Percentiles rank a stretch among this genome's conserved stretches.
Conservation (phyloP, 108 stramenopile genomes). For the Seminavis robusta region DNA sequence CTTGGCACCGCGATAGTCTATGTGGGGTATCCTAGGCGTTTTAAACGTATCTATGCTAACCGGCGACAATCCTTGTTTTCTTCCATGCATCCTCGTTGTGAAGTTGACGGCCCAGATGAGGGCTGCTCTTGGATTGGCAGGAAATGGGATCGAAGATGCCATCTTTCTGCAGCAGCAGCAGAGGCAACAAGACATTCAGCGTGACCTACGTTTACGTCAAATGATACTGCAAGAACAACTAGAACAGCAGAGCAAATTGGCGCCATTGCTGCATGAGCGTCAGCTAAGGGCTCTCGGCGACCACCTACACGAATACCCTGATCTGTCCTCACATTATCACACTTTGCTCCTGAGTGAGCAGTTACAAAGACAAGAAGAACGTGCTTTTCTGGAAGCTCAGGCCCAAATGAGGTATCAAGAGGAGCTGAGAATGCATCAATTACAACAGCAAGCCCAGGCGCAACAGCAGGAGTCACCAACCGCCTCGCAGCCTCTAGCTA, state of each 20-base stretch:
- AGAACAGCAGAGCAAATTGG: constrained; percentile 33
- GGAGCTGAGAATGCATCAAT: constrained; percentile 4
- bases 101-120: constrained; percentile 26
- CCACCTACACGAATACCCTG: constrained; percentile 34
- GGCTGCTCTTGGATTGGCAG: constrained; percentile 44
- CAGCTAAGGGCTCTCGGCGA: constrained; percentile 29
- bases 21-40: background rate
- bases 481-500: background rate
- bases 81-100: background rate
- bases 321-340: constrained; percentile 34
- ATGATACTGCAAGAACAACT: constrained; percentile 45
- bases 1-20: too few relatives aligned
- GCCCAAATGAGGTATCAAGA: constrained; percentile 12
- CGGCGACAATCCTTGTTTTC: background rate
- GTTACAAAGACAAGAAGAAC: constrained; percentile 13
- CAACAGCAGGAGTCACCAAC: background rate
- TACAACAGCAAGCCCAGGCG: background rate
- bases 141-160: constrained; percentile 21
- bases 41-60: background rate
- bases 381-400: constrained; percentile 22
- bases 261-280: constrained; percentile 19
- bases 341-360: constrained; percentile 25
- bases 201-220: constrained; percentile 42
- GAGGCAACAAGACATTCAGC: constrained; percentile 38
- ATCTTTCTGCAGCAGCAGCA: constrained; percentile 22